Conservation (phyloP, 139 green algal species). For the Chlorella sp. region DNA sequence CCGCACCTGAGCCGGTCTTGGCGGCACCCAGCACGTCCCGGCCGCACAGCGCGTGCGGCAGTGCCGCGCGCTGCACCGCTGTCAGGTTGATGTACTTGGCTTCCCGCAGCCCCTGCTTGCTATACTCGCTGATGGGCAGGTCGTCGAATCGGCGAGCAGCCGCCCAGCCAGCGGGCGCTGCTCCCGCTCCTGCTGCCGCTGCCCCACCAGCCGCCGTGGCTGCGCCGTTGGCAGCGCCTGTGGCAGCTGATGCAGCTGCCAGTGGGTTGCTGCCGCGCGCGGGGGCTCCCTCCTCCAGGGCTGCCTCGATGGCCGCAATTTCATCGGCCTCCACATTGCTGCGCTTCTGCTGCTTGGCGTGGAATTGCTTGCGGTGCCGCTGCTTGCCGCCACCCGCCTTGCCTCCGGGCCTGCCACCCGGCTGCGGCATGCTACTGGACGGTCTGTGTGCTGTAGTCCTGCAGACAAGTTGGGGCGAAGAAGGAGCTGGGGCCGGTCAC, state of each 20-base stretch:
- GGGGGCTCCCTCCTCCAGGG: slow-evolving; percentile 48
- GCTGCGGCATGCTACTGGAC: background rate
- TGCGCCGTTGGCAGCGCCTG: background rate
- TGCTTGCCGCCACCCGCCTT: background rate
- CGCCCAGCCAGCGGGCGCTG: background rate
- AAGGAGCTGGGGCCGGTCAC: no score
- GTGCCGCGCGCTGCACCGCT: slow-evolving; percentile 92
- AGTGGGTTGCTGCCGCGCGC: slow-evolving; percentile 61
- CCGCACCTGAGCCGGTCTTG: slow-evolving; percentile 90
- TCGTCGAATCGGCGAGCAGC: slow-evolving; percentile 58
- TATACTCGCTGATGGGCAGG: slow-evolving; percentile 67
- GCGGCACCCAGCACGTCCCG: slow-evolving; percentile 96
- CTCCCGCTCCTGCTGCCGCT: background rate
- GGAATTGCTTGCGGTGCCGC: slow-evolving; percentile 22
- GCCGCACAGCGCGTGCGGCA: slow-evolving; percentile 93
- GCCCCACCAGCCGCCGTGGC: no score
- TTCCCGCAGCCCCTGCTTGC: slow-evolving; percentile 65
- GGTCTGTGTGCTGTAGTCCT: background rate
- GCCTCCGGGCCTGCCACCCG: background rate
- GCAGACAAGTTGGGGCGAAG: no score
- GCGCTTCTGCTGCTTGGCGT: slow-evolving; percentile 23
- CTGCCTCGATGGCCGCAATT: slow-evolving; percentile 45
- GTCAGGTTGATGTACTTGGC: slow-evolving; percentile 81
- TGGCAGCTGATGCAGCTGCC: background rate
- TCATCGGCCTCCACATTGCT: slow-evolving; percentile 50